Conservation (phyloP, 2,329 filamentous ascomycete genomes). For the Bipolaris sorokiniana region DNA sequence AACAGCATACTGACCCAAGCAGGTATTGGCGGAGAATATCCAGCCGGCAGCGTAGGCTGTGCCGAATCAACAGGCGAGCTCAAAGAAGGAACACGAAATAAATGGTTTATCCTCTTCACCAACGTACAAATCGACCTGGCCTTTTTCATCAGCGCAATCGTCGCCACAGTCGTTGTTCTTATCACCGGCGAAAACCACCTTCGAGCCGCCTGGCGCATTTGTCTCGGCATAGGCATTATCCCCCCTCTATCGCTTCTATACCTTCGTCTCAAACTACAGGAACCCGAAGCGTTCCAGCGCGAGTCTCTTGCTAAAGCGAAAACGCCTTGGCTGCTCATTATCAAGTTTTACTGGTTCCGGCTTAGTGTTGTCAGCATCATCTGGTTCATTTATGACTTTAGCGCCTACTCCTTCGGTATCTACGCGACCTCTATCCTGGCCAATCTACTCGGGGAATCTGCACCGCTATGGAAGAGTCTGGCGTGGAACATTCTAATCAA, state of each 20-base stretch:
- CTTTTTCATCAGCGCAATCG: conserved; percentile 80
- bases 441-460: conserved; percentile 64
- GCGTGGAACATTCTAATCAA: conserved; percentile 91
- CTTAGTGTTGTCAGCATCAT: conserved; percentile 61
- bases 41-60: conserved; percentile 80
- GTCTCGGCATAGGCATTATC: conserved; percentile 63
- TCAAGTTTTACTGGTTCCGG: conserved; percentile 62
- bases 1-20: background rate
- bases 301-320: conserved; percentile 55
- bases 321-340: conserved; percentile 52
- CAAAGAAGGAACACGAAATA: conserved; percentile 78
- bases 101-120: conserved; percentile 83
- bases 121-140: conserved; percentile 87
- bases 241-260: conserved; percentile 63
- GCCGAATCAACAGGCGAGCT: conserved; percentile 86
- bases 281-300: conserved; percentile 61
- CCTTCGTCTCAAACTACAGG: conserved; percentile 61
- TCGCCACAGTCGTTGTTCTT: conserved; percentile 71
- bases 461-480: conserved; percentile 76
- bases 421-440: conserved; percentile 78
- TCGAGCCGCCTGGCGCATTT: conserved; percentile 80
- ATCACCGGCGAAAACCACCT: conserved; percentile 64
- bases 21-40: conserved; percentile 82
- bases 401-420: conserved; percentile 82
- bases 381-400: conserved; percentile 71